Percentiles rank a stretch among this genome's conserved stretches.
phyloP scores from a whole-genome alignment of 192 early-diverging fungal genomes.

The Coemansia sp. region DNA sequence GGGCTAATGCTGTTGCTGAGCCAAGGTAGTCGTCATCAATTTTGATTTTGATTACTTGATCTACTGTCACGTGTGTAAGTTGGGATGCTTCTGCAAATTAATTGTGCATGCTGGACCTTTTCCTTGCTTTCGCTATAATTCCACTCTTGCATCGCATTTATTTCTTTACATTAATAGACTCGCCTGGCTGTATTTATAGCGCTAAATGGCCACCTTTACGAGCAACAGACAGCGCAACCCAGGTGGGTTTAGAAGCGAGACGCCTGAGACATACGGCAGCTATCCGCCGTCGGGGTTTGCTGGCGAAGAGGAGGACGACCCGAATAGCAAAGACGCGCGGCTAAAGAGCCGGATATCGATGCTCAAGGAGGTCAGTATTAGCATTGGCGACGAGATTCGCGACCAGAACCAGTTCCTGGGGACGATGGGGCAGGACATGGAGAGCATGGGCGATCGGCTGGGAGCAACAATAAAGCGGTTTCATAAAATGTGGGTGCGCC shows the following conservation, averaged over 20 bases:
- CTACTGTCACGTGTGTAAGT: not conserved
- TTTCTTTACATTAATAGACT: not conserved
- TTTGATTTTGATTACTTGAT: not conserved
- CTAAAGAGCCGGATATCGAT: constrained; percentile 43
- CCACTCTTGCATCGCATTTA: not conserved
- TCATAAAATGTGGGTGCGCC: constrained; percentile 43
- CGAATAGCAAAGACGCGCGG: constrained; percentile 48
- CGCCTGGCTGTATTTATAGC: not conserved
- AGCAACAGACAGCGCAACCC: constrained; percentile 26
- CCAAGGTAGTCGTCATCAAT: not conserved
- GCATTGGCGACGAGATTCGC: constrained; percentile 53
- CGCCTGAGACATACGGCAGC: constrained; percentile 8
- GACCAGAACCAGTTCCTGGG: constrained; percentile 51
- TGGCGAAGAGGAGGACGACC: constrained; percentile 34
- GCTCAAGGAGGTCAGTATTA: constrained; percentile 54
- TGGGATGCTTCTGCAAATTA: too few relatives aligned
- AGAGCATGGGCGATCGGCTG: constrained; percentile 42
- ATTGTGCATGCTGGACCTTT: too few relatives aligned
- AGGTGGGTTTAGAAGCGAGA: constrained; percentile 3
- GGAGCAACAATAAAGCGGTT: constrained; percentile 42
- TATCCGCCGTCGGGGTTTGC: constrained; percentile 8
- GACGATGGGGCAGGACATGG: constrained; percentile 46
- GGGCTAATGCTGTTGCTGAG: not conserved
- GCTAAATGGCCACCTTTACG: not conserved
- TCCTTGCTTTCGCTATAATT: not conserved